phyloP scores from a whole-genome alignment of 768 basidiomycete species.

The Lactarius pseudohatsudake region DNA sequence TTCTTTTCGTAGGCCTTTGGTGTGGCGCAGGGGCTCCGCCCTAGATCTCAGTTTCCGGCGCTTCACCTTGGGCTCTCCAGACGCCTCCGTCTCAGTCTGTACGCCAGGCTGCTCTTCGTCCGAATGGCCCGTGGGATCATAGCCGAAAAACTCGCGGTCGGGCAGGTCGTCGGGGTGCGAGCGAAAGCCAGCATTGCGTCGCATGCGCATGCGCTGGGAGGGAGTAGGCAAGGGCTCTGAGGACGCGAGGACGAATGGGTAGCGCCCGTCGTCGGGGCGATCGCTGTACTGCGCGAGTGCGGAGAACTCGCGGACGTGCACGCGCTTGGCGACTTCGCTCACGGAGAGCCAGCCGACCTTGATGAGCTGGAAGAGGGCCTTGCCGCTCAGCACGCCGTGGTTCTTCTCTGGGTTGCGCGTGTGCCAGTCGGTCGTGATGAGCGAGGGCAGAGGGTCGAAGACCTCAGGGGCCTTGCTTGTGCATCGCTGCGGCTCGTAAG shows the following conservation, averaged over 20 bases:
- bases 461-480: conserved; percentile 30
- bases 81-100: background rate
- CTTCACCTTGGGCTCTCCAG: conserved; percentile 14
- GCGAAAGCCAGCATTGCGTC: conserved; percentile 19
- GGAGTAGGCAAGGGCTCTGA: conserved; percentile 29
- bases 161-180: conserved; percentile 27
- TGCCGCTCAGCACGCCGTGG: conserved; percentile 26
- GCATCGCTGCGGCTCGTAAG: conserved; percentile 26
- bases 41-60: conserved; percentile 5
- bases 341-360: conserved; percentile 34
- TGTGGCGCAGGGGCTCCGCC: conserved; percentile 1
- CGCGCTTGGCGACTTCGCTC: conserved; percentile 30
- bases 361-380: conserved; percentile 33
- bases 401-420: conserved; percentile 29
- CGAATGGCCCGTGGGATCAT: conserved; percentile 8
- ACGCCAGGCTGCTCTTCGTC: conserved; percentile 6
- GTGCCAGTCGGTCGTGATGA: conserved; percentile 34
- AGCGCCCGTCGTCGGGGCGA: conserved; percentile 30
- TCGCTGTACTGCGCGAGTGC: conserved; percentile 30
- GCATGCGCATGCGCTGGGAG: conserved; percentile 30
- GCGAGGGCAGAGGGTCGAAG: conserved; percentile 31
- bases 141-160: conserved; percentile 31
- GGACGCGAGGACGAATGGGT: conserved; percentile 30
- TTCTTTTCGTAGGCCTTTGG: conserved; percentile 13
- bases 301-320: conserved; percentile 31